Evolutionary conservation across 805 yeast genomes (phyloP).

Genomic region (Candida ortonii): DNA sequence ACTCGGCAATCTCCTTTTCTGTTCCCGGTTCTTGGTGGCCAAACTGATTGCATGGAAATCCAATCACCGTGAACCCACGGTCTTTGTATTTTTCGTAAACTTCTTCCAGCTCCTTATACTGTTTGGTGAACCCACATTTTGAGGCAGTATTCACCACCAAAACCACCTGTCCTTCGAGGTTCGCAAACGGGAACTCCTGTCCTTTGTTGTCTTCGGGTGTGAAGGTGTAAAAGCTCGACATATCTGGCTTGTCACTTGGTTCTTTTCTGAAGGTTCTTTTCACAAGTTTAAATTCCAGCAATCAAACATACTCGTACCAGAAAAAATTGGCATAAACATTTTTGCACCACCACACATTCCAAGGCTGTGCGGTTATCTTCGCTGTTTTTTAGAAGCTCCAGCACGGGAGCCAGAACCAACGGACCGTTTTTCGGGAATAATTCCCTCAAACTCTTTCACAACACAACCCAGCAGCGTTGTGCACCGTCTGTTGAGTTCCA

Average conservation of each 20-base stretch:
- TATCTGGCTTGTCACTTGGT: constrained; percentile 16
- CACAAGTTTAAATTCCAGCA: too few species aligned
- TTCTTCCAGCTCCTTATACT: constrained; percentile 67
- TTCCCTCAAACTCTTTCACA: constrained; percentile 61
- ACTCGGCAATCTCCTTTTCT: constrained; percentile 64
- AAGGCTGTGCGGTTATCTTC: too few species aligned
- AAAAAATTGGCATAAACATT: too few species aligned
- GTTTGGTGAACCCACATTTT: constrained; percentile 77
- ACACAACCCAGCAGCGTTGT: constrained; percentile 73
- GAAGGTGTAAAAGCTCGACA: constrained; percentile 66
- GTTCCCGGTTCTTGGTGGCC: constrained; percentile 75
- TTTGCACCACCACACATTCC: too few species aligned
- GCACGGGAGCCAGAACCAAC: too few species aligned
- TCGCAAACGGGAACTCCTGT: constrained; percentile 53
- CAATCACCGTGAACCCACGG: constrained; percentile 65
- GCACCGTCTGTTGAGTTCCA: constrained; percentile 80
- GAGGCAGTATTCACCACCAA: constrained; percentile 86
- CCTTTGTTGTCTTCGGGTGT: constrained; percentile 61
- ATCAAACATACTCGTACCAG: too few species aligned
- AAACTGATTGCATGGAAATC: constrained; percentile 92
- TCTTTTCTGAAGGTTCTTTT: not conserved
- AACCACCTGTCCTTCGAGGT: constrained; percentile 76
- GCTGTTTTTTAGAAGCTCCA: too few species aligned
- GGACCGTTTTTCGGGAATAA: too few species aligned
- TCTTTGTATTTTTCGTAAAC: constrained; percentile 63